A percentile compares a stretch with the other conserved stretches of the same genome.
Conservation (phyloP, 352 stramenopile species). For the Phytopythium aichiense region DNA sequence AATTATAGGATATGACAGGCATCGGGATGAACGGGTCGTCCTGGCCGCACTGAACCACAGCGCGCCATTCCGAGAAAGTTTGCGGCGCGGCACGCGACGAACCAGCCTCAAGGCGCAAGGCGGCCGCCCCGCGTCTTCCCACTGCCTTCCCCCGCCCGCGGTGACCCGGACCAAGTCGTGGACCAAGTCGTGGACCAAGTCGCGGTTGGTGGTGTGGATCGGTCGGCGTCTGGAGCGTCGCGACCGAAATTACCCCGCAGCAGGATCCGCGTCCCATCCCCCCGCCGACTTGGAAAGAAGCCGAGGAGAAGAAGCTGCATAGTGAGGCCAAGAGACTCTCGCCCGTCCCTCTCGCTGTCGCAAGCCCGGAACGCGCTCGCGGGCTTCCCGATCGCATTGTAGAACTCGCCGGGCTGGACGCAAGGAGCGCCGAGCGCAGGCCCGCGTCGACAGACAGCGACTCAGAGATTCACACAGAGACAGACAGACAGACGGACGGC, state of each 20-base stretch:
- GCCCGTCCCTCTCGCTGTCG: neutral
- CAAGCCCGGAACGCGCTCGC: slow-evolving; percentile 1
- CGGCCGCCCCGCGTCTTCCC: neutral
- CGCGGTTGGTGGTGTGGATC: too few relatives aligned
- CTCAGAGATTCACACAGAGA: neutral
- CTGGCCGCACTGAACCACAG: neutral
- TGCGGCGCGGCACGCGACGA: neutral
- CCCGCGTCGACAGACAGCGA: neutral
- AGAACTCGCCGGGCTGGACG: slow-evolving; percentile 1
- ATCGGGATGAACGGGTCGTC: neutral
- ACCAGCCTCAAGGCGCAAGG: neutral
- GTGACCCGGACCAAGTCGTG: too few relatives aligned
- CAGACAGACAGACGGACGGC: neutral
- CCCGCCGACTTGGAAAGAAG: slow-evolving; percentile 4
- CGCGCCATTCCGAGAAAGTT: slow-evolving; percentile 3
- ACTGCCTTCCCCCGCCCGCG: neutral
- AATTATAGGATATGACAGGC: neutral
- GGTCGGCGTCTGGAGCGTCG: neutral
- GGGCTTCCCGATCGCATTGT: neutral
- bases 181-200: too few relatives aligned
- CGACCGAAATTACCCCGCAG: neutral
- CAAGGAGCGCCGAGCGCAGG: neutral
- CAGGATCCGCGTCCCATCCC: neutral
- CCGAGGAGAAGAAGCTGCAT: neutral
- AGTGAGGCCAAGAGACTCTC: neutral